Evolutionary conservation across 257 asterid species (phyloP), one percentile per base, ranked within the genome.

Genomic region (Hygrophila difformis): DNA sequence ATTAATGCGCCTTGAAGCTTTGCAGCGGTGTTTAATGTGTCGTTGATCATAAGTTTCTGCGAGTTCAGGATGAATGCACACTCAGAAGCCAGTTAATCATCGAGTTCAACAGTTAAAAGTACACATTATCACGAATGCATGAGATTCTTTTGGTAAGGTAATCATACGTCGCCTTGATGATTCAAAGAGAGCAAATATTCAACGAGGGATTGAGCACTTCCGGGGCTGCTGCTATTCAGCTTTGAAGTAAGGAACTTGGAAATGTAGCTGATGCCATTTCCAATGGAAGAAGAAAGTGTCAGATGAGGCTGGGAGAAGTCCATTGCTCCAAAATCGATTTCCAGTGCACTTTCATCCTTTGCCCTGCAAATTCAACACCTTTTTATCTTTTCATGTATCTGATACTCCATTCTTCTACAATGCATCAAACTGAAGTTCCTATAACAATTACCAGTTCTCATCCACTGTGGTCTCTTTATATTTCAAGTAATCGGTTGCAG

Each of bases 41-140:
- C 95, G 53, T 81, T 81, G 66, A 88, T 72, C 89, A 88, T 81
- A 17, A 88, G 82, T 13, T 78, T 81, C 95, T 88, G 84, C 72
- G 70, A 47, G 10, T n/a, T n/a, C n/a, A n/a, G n/a, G n/a, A n/a
- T n/a, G n/a, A n/a, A n/a, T n/a, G n/a, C n/a, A n/a, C n/a, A n/a
- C n/a, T n/a, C n/a, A n/a, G n/a, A n/a, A n/a, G n/a, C n/a, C n/a
- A n/a, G n/a, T n/a, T n/a, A n/a, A n/a, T n/a, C n/a, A n/a, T n/a
- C n/a, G n/a, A n/a, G n/a, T n/a, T n/a, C n/a, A n/a, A n/a, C n/a
- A n/a, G n/a, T n/a, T n/a, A n/a, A n/a, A n/a, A n/a, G n/a, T n/a
- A n/a, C n/a, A n/a, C 8, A 26, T 26, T 26, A 8, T 26, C 8
- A 3, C 31, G 8, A 26, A 5, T 26, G 8, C 31, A 1, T 3